phyloP scores from a whole-genome alignment of 2,329 filamentous ascomycete genomes.

The Microcyclosporella mali region DNA sequence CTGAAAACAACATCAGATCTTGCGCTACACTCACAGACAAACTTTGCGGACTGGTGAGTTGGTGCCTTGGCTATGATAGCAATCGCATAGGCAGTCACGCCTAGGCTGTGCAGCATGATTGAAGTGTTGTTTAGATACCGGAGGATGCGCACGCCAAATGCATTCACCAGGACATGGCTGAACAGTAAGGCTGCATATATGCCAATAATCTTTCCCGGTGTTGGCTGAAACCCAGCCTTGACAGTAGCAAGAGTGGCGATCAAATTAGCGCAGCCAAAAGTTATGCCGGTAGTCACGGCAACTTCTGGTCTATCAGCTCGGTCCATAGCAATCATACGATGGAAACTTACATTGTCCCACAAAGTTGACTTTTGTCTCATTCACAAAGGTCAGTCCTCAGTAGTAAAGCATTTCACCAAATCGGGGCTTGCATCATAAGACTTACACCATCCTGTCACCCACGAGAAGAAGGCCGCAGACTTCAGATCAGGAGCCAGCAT shows the following conservation, averaged over 20 bases:
- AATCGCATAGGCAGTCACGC: constrained; percentile 49
- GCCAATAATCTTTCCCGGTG: constrained; percentile 48
- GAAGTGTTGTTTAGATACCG: constrained; percentile 53
- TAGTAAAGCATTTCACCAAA: too few relatives aligned
- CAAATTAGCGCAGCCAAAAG: constrained; percentile 42
- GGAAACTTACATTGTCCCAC: constrained; percentile 33
- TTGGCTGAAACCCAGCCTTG: constrained; percentile 39
- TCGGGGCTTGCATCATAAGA: too few relatives aligned
- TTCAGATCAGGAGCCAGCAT: constrained; percentile 46
- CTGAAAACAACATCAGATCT: not conserved
- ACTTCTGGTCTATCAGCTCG: constrained; percentile 19
- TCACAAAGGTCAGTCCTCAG: too few relatives aligned
- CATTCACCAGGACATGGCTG: constrained; percentile 52
- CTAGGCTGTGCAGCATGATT: constrained; percentile 50
- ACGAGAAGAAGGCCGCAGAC: constrained; percentile 41
- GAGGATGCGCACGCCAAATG: constrained; percentile 52
- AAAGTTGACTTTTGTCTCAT: constrained; percentile 29
- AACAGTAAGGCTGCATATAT: constrained; percentile 54
- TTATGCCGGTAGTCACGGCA: constrained; percentile 46
- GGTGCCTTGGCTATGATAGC: constrained; percentile 54
- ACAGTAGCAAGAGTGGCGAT: constrained; percentile 43
- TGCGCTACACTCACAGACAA: constrained; percentile 37
- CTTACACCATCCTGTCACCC: constrained; percentile 45
- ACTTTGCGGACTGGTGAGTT: constrained; percentile 49
- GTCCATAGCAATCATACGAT: too few relatives aligned